phyloP scores from a whole-genome alignment of 73 alveolate genomes.

The Tetrahymena thermophila region DNA sequence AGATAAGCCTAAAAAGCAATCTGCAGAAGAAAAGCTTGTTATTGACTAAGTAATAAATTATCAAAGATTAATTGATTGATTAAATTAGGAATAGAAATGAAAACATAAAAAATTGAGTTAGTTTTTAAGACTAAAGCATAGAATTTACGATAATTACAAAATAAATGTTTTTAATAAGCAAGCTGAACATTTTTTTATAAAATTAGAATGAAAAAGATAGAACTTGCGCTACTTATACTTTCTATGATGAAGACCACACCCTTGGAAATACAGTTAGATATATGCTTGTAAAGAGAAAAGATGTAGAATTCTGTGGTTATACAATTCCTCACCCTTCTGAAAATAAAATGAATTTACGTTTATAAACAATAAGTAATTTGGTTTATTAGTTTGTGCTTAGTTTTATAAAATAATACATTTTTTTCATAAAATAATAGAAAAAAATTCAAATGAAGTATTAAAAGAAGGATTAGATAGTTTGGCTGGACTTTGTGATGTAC shows the following conservation, averaged over 20 bases:
- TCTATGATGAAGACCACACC: slow-evolving; percentile 86
- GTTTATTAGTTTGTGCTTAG: neutral
- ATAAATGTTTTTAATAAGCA: neutral
- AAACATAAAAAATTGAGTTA: neutral
- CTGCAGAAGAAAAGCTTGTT: neutral
- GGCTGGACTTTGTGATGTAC: slow-evolving; percentile 20
- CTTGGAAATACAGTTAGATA: slow-evolving; percentile 79
- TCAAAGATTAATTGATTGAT: neutral
- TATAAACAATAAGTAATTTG: slow-evolving; percentile 46
- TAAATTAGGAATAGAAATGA: neutral
- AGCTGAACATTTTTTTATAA: neutral
- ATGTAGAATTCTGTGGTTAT: slow-evolving; percentile 82
- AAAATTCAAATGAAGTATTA: slow-evolving; percentile 25
- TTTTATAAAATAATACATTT: neutral
- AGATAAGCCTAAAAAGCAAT: neutral
- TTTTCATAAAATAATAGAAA: neutral
- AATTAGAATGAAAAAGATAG: neutral
- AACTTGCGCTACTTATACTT: slow-evolving; percentile 66
- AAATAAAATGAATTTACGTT: slow-evolving; percentile 76
- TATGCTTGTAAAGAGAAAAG: slow-evolving; percentile 57
- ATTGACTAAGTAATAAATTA: neutral
- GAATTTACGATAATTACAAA: neutral
- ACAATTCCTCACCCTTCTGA: slow-evolving; percentile 91
- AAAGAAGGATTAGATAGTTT: slow-evolving; percentile 31
- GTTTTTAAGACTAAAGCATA: neutral